These are phyloP conservation scores for Murraya koenigii DNA, from an alignment of 345 rosid species.

Conservation along the genomic window DNA sequence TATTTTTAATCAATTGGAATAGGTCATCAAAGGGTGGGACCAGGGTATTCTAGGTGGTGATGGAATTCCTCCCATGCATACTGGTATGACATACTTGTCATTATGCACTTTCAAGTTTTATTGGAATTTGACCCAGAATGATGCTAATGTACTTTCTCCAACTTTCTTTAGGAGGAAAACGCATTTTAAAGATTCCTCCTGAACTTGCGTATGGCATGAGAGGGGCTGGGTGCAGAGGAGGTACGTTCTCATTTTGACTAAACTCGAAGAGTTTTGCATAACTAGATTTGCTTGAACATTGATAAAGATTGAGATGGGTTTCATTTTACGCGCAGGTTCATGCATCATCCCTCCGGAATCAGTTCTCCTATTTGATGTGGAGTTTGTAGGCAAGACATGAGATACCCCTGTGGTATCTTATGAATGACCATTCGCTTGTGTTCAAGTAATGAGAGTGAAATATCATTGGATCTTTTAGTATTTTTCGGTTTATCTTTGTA, in stretches of 20 bases:
- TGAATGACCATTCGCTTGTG: background rate
- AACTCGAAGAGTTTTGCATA: background rate
- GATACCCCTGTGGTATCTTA: background rate
- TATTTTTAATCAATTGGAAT: background rate
- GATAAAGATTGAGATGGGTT: background rate
- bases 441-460: background rate
- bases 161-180: slow-evolving; percentile 58
- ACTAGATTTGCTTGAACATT: background rate
- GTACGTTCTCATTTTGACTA: slow-evolving; percentile 24
- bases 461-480: background rate
- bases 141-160: background rate
- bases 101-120: background rate
- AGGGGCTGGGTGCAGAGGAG: slow-evolving; percentile 96
- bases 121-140: background rate
- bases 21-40: slow-evolving; percentile 97
- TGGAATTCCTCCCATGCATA: slow-evolving; percentile 87
- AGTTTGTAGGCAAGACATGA: slow-evolving; percentile 77
- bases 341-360: slow-evolving; percentile 87
- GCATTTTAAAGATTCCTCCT: slow-evolving; percentile 68
- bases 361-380: slow-evolving; percentile 77
- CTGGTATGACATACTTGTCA: slow-evolving; percentile 39
- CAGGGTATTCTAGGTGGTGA: slow-evolving; percentile 82
- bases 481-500: background rate
- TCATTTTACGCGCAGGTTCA: slow-evolving; percentile 53
- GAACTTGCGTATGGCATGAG: slow-evolving; percentile 81